Conservation (phyloP, 2,329 filamentous ascomycete genomes). For the Verticillium klebahnii region DNA sequence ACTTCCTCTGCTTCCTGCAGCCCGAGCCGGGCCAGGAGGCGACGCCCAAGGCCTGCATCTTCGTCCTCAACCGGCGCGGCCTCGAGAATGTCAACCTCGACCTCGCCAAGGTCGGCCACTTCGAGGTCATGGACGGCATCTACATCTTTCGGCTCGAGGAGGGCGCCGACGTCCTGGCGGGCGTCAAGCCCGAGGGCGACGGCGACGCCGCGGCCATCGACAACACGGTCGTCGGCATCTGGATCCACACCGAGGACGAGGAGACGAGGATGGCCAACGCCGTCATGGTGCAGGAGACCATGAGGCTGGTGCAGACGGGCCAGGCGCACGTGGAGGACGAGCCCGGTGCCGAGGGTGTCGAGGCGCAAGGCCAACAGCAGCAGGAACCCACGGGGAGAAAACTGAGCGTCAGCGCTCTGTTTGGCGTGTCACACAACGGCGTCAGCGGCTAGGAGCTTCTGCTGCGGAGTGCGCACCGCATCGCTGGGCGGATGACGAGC, state of each 20-base stretch:
- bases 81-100: slow-evolving; percentile 67
- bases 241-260: slow-evolving; percentile 47
- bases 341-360: not conserved
- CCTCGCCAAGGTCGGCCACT: slow-evolving; percentile 54
- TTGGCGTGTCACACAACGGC: slow-evolving; percentile 25
- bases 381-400: slow-evolving; percentile 16
- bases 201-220: slow-evolving; percentile 13
- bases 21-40: slow-evolving; percentile 24
- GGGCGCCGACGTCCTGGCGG: slow-evolving; percentile 9
- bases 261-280: slow-evolving; percentile 37
- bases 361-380: slow-evolving; percentile 1
- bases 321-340: slow-evolving; percentile 9
- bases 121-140: slow-evolving; percentile 57
- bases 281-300: slow-evolving; percentile 36
- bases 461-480: not conserved
- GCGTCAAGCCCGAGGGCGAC: slow-evolving; percentile 10
- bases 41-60: slow-evolving; percentile 51
- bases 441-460: slow-evolving; percentile 10
- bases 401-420: slow-evolving; percentile 41
- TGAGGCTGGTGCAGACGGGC: slow-evolving; percentile 23
- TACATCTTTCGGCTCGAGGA: slow-evolving; percentile 43
- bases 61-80: slow-evolving; percentile 68
- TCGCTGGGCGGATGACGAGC: not conserved
- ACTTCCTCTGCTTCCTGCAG: slow-evolving; percentile 75
- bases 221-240: slow-evolving; percentile 42